Percentiles rank a stretch among this genome's conserved stretches.
Conservation (phyloP, 192 early-diverging fungal species). For the Rhizophagus prolifer region DNA sequence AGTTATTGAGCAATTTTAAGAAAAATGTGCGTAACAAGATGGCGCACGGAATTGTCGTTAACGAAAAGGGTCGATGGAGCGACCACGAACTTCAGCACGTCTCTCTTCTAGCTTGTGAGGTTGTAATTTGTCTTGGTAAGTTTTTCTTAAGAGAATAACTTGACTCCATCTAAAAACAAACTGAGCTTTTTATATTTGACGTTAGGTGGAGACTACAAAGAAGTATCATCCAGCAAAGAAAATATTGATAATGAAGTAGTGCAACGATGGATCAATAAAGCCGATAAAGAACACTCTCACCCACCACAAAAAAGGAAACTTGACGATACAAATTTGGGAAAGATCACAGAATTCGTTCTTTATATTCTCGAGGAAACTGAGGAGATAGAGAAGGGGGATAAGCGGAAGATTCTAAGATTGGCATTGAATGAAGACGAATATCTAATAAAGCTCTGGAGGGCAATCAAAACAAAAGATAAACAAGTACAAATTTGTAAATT, state of each 20-base stretch:
- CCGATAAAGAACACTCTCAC: not conserved
- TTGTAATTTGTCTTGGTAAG: slow-evolving; percentile 25
- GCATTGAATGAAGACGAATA: slow-evolving; percentile 5
- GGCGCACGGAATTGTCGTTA: slow-evolving; percentile 16
- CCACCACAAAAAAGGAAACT: slow-evolving; percentile 10
- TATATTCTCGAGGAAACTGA: slow-evolving; percentile 14
- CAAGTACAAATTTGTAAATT: not conserved
- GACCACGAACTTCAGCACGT: slow-evolving; percentile 18
- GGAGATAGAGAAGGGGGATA: slow-evolving; percentile 8
- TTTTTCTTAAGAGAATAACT: slow-evolving; percentile 20
- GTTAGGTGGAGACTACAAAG: slow-evolving; percentile 21
- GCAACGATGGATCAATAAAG: not conserved
- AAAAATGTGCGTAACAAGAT: slow-evolving; percentile 20
- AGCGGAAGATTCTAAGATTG: slow-evolving; percentile 6
- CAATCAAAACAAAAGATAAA: not conserved
- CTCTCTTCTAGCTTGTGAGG: slow-evolving; percentile 20
- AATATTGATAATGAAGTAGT: slow-evolving; percentile 16
- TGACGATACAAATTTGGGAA: slow-evolving; percentile 7
- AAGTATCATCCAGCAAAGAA: slow-evolving; percentile 16
- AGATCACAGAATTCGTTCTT: slow-evolving; percentile 18
- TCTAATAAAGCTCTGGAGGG: slow-evolving; percentile 1
- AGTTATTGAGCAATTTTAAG: slow-evolving; percentile 17
- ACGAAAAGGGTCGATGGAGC: slow-evolving; percentile 19
- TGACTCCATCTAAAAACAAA: slow-evolving; percentile 15
- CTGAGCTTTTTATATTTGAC: slow-evolving; percentile 21